These are phyloP conservation scores for Plantago coronopus DNA, from an alignment of 305 asterid genomes.

Conservation along the genomic window DNA sequence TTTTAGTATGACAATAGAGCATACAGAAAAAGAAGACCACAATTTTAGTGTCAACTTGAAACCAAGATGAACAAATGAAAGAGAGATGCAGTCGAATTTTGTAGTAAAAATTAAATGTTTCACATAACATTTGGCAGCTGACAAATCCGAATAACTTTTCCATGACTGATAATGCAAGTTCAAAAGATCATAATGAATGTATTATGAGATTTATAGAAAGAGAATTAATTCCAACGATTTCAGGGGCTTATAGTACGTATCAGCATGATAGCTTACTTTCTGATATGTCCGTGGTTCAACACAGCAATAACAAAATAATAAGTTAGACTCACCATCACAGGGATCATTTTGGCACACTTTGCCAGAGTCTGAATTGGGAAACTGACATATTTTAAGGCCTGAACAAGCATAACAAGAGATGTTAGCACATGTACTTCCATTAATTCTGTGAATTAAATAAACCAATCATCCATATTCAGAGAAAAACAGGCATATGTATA, in stretches of 20 bases:
- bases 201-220: not conserved
- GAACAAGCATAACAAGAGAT: conserved; percentile 29
- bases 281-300: conserved; percentile 8
- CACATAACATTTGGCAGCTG: not conserved
- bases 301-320: conserved; percentile 18
- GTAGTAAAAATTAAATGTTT: not conserved
- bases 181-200: not conserved
- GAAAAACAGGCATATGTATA: conserved; percentile 8
- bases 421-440: conserved; percentile 18
- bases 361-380: conserved; percentile 98
- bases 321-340: conserved; percentile 84
- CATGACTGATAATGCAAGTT: too few species aligned
- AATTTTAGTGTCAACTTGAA: not conserved
- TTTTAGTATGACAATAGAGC: conserved; percentile 17
- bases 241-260: not conserved
- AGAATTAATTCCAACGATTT: not conserved
- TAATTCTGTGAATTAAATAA: conserved; percentile 5
- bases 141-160: not conserved
- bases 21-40: conserved; percentile 12
- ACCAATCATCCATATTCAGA: conserved; percentile 7
- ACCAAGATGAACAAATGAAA: not conserved
- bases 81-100: not conserved
- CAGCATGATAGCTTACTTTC: conserved; percentile 3
- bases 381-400: conserved; percentile 99
- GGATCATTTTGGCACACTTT: conserved; percentile 99